Percentiles rank a stretch among this genome's conserved stretches.
phyloP scores from a whole-genome alignment of 768 basidiomycete species.

The Trametes cubensis region DNA sequence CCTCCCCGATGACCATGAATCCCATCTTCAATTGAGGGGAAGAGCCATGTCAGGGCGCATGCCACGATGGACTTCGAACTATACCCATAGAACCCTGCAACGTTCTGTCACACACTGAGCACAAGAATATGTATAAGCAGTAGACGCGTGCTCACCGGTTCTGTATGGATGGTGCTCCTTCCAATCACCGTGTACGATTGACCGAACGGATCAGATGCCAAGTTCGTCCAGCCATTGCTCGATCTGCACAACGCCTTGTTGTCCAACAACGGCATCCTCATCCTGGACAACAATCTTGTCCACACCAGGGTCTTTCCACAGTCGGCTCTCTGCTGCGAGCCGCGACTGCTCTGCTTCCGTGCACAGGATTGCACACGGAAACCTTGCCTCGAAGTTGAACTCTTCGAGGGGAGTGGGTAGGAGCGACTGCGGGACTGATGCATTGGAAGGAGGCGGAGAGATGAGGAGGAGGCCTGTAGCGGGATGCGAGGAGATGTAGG shows the following conservation, averaged over 20 bases:
- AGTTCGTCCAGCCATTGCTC: constrained; percentile 60
- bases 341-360: constrained; percentile 38
- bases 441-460: constrained; percentile 52
- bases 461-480: constrained; percentile 64
- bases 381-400: constrained; percentile 63
- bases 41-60: too few relatives aligned
- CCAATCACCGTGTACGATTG: too few relatives aligned
- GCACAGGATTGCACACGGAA: constrained; percentile 57
- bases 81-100: too few relatives aligned
- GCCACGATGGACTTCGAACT: too few relatives aligned
- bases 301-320: constrained; percentile 41
- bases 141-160: too few relatives aligned
- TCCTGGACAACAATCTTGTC: constrained; percentile 22
- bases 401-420: constrained; percentile 47
- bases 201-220: constrained; percentile 42
- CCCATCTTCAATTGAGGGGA: constrained; percentile 19
- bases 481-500: constrained; percentile 70
- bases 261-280: constrained; percentile 35
- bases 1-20: constrained; percentile 14
- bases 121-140: too few relatives aligned
- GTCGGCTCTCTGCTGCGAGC: constrained; percentile 43
- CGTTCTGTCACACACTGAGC: too few relatives aligned
- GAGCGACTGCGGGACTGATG: constrained; percentile 32
- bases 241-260: constrained; percentile 44
- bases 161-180: too few relatives aligned